Base-by-base conservation (phyloP, 2,329 filamentous ascomycete species). In the Colletotrichum cordylinicola region DNA sequence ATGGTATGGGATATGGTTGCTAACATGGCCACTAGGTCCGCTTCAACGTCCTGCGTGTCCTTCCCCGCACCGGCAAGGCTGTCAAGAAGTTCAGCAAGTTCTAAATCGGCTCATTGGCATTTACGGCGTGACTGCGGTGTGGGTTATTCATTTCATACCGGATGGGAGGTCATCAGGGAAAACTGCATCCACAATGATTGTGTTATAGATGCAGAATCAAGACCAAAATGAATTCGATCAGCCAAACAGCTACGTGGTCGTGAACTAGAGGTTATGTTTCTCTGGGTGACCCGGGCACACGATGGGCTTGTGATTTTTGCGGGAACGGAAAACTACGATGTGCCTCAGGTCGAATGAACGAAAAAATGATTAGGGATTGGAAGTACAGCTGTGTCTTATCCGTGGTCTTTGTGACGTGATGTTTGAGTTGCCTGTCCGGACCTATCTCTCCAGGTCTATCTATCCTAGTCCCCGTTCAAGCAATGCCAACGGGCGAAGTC, bases 51-150 rank as follows among this genome's bases (percentile, higher is more conserved):
- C 95, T 99, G 87, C 96, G 97, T 86, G 97, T 99, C 84, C 94
- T 98, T 85, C 96, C 96, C 90, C 94, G 96, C 91, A 98, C 95
- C 84, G 95, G 96, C 90, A 98, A 98, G 94, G 90, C 93, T 84
- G 96, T 98, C 89, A 99, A 99, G 96, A 89, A 93, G 88, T 99
- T 99, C 93, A 91, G 88, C 92, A 99, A 99, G 93, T 99, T 99
- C 92, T 99, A 98, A 93, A 84, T 84, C 84, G 83, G 84, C 82
- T 85, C 81, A 84, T 83, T 89, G 88, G 88, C 87, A 90, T 90
- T 88, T 88, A 83, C 81, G 88, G 88, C 88, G 88, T 89, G 87
- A 88, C 73, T 75, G 76, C 77, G 77, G 77, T 88, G 86, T 88
- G 85, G 84, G 83, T 85, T 85, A 82, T 83, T 85, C 82, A 83